phyloP scores from a whole-genome alignment of 345 rosid species.

The Murraya paniculata region DNA sequence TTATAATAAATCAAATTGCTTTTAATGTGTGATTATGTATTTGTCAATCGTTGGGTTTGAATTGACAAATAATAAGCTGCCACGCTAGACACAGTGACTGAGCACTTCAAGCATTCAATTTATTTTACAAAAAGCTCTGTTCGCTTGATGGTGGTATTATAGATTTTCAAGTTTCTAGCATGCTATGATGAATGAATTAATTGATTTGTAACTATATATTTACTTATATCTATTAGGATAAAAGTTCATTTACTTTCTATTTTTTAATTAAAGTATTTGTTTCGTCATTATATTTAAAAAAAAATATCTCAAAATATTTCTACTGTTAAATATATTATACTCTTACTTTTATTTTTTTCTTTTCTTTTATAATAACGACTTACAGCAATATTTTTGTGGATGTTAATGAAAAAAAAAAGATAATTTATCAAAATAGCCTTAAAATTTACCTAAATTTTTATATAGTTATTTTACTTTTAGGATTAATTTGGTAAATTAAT shows the following conservation, averaged over 20 bases:
- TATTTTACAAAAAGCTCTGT: neutral
- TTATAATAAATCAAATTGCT: neutral
- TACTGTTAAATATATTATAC: no score
- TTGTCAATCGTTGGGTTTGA: neutral
- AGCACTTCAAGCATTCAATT: neutral
- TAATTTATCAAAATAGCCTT: no score
- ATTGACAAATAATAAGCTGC: neutral
- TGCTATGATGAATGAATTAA: neutral
- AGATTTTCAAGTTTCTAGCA: neutral
- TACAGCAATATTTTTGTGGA: no score
- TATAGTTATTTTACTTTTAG: no score
- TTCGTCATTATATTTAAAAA: rapidly evolving
- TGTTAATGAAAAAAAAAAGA: no score
- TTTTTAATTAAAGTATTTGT: no score
- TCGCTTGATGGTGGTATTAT: neutral
- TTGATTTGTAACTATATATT: neutral
- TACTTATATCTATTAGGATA: no score
- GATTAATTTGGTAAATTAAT: no score
- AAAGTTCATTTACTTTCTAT: rapidly evolving
- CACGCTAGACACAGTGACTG: neutral
- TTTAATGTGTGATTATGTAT: no score
- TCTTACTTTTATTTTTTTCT: no score
- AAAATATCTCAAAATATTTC: rapidly evolving
- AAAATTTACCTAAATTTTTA: no score
- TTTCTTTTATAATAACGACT: no score